Conservation (phyloP, 768 basidiomycete species). For the Daedalea quercina region DNA sequence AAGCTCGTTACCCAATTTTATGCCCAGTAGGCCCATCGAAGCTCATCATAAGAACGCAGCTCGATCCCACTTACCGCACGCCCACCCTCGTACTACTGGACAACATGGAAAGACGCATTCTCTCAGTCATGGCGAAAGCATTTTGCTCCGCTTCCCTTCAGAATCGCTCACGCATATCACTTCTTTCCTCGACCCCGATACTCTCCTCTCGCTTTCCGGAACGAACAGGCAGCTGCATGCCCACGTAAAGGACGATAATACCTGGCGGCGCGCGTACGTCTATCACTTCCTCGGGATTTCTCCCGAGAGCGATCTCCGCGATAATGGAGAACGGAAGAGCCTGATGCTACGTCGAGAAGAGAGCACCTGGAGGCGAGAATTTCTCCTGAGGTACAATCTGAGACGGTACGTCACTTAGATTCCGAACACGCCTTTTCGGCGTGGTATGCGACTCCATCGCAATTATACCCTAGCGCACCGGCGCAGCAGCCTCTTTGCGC, state of each 20-base stretch:
- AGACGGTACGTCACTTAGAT: constrained; percentile 36
- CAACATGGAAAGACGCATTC: constrained; percentile 44
- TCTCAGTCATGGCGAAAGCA: constrained; percentile 10
- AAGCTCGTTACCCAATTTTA: constrained; percentile 39
- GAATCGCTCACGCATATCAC: constrained; percentile 78
- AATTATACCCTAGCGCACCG: too few species aligned
- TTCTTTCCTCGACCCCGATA: constrained; percentile 58
- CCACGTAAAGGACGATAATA: constrained; percentile 73
- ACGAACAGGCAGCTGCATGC: constrained; percentile 46
- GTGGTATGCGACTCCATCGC: too few species aligned
- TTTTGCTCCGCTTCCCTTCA: constrained; percentile 47
- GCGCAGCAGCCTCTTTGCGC: too few species aligned
- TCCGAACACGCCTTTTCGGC: too few species aligned
- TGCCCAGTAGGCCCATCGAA: constrained; percentile 53
- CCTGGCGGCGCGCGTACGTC: constrained; percentile 73
- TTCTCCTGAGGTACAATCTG: constrained; percentile 48
- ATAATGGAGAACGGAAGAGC: constrained; percentile 27
- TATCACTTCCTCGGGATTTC: constrained; percentile 58
- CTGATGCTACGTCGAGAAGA: constrained; percentile 51
- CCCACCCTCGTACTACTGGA: constrained; percentile 20
- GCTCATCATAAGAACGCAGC: constrained; percentile 31
- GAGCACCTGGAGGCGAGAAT: constrained; percentile 65
- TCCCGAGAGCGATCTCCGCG: constrained; percentile 52
- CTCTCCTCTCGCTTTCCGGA: constrained; percentile 49
- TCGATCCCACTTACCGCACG: constrained; percentile 24